A percentile compares a stretch with the other conserved stretches of the same genome.
Conservation (phyloP, 768 basidiomycete species). For the Termitomyces eurrhizus region DNA sequence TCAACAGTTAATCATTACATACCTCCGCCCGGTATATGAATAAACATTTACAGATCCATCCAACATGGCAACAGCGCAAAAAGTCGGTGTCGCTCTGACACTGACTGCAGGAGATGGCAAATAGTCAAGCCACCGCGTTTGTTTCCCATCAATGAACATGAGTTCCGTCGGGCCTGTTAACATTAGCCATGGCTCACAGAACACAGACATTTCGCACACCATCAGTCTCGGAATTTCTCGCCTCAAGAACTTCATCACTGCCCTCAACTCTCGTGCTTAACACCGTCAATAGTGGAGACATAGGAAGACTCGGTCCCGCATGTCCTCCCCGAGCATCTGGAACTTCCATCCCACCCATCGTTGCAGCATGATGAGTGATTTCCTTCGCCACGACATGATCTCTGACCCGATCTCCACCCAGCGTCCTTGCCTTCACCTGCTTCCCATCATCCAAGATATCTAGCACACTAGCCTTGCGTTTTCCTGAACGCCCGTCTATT, state of each 20-base stretch:
- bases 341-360: slow-evolving; percentile 9
- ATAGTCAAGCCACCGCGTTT: slow-evolving; percentile 89
- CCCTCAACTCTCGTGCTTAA: slow-evolving; percentile 61
- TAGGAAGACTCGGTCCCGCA: slow-evolving; percentile 37
- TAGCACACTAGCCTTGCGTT: slow-evolving; percentile 44
- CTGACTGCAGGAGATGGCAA: slow-evolving; percentile 68
- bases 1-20: not conserved
- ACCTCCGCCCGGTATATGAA: slow-evolving; percentile 82
- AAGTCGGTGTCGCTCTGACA: slow-evolving; percentile 57
- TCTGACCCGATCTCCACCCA: slow-evolving; percentile 64
- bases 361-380: slow-evolving; percentile 27
- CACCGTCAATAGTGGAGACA: slow-evolving; percentile 59
- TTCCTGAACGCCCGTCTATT: slow-evolving; percentile 32
- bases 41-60: slow-evolving; percentile 85
- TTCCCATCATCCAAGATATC: slow-evolving; percentile 38
- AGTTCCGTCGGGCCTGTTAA: slow-evolving; percentile 63
- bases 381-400: slow-evolving; percentile 51
- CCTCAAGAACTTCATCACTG: slow-evolving; percentile 69
- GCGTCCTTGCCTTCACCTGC: slow-evolving; percentile 42
- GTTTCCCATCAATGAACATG: slow-evolving; percentile 55
- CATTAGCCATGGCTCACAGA: not conserved
- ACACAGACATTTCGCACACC: slow-evolving; percentile 33
- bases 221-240: slow-evolving; percentile 65
- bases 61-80: slow-evolving; percentile 73
- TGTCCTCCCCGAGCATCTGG: slow-evolving; percentile 18